phyloP scores from a whole-genome alignment of 2,329 filamentous ascomycete species.

The Thielaviopsis ethacetica region DNA sequence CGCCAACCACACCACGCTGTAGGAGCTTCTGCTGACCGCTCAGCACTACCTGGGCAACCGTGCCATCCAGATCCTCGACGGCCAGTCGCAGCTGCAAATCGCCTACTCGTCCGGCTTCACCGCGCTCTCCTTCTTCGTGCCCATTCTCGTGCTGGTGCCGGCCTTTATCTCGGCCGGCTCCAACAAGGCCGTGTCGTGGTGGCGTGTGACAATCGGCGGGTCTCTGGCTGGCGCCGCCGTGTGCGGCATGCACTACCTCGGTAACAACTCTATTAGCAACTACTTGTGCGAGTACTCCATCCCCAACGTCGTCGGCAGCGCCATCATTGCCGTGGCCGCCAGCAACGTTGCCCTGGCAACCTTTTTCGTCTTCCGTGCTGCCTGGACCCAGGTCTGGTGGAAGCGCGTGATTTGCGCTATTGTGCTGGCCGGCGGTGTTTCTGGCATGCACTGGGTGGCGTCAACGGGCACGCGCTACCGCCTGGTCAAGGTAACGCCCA shows the following conservation, averaged over 20 bases:
- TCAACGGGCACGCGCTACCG: conserved; percentile 54
- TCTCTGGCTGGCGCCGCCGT: conserved; percentile 57
- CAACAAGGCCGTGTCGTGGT: conserved; percentile 38
- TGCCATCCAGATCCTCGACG: conserved; percentile 54
- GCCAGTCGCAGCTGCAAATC: conserved; percentile 48
- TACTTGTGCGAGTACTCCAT: conserved; percentile 48
- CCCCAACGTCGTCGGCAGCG: conserved; percentile 48
- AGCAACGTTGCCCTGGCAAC: conserved; percentile 53
- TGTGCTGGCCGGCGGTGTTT: conserved; percentile 57
- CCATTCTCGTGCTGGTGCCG: conserved; percentile 54
- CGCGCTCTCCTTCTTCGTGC: conserved; percentile 62
- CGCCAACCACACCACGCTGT: conserved; percentile 6
- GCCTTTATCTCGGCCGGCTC: conserved; percentile 56
- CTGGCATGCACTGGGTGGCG: conserved; percentile 78
- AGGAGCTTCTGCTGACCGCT: conserved; percentile 4
- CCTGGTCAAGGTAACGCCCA: conserved; percentile 29
- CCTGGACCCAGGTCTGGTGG: conserved; percentile 68
- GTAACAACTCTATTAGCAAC: conserved; percentile 69
- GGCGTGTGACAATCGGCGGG: conserved; percentile 46
- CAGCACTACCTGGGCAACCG: conserved; percentile 73
- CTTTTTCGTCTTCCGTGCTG: conserved; percentile 61
- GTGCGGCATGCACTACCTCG: conserved; percentile 76
- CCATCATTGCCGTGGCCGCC: conserved; percentile 54
- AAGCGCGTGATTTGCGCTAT: conserved; percentile 50
- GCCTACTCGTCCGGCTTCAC: conserved; percentile 59